Conservation (phyloP, 495 filamentous ascomycete genomes). For the Rostrohypoxylon terebratum region DNA sequence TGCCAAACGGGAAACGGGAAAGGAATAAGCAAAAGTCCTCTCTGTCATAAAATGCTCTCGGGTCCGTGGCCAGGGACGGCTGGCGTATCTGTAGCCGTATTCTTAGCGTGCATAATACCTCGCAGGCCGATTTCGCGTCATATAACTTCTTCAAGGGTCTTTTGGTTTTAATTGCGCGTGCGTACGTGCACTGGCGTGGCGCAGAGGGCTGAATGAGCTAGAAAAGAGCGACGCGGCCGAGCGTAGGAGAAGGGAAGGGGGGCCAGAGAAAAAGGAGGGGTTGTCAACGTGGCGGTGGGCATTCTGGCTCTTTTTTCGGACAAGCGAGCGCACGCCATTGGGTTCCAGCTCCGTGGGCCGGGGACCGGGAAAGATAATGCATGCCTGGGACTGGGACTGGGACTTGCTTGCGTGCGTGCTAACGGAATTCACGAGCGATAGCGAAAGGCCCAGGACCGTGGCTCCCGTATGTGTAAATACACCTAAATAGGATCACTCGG, state of each 20-base stretch:
- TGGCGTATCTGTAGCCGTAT: slow-evolving; percentile 22
- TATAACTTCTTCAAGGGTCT: slow-evolving; percentile 28
- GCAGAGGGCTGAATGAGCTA: slow-evolving; percentile 36
- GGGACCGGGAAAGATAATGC: slow-evolving; percentile 46
- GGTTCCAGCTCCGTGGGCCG: slow-evolving; percentile 44
- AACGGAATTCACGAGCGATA: slow-evolving; percentile 31
- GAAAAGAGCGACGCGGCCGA: slow-evolving; percentile 16
- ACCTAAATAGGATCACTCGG: slow-evolving; percentile 34
- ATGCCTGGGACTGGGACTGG: slow-evolving; percentile 40
- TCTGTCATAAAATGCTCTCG: neutral
- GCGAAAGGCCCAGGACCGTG: slow-evolving; percentile 28
- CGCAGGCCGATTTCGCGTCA: slow-evolving; percentile 18
- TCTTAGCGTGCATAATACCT: slow-evolving; percentile 14
- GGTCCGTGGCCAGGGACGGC: slow-evolving; percentile 6
- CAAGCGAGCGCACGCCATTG: slow-evolving; percentile 45
- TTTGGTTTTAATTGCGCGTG: slow-evolving; percentile 13
- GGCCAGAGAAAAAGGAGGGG: slow-evolving; percentile 35
- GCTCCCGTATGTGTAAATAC: slow-evolving; percentile 22
- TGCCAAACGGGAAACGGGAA: neutral
- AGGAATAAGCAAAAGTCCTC: slow-evolving; percentile 27
- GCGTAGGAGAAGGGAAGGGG: slow-evolving; percentile 28
- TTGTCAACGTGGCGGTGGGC: slow-evolving; percentile 30
- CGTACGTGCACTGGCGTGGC: slow-evolving; percentile 22
- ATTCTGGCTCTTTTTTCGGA: slow-evolving; percentile 34
- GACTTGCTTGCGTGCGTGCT: slow-evolving; percentile 45